Evolutionary conservation across 495 filamentous ascomycete species (phyloP).

Genomic region (Ramalina intermedia): DNA sequence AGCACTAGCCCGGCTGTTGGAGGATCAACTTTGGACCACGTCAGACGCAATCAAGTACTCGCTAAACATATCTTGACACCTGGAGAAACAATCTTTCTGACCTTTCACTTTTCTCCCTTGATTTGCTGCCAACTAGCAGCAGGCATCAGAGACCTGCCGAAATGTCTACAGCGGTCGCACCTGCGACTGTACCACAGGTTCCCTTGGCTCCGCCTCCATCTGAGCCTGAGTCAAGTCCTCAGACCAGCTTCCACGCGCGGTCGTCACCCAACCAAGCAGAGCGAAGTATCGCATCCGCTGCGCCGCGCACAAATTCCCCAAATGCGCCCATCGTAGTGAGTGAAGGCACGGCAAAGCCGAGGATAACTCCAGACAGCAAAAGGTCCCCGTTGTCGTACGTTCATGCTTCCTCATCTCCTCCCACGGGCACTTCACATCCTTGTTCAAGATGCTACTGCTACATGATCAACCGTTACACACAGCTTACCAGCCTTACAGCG

Average conservation of each 20-base stretch:
- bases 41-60: neutral
- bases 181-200: conserved; percentile 24
- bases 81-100: too few species aligned
- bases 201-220: conserved; percentile 33
- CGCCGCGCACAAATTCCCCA: conserved; percentile 11
- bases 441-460: conserved; percentile 9
- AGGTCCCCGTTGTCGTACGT: conserved; percentile 43
- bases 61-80: too few species aligned
- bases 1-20: neutral
- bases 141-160: neutral
- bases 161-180: conserved; percentile 41
- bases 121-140: neutral
- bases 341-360: conserved; percentile 28
- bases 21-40: neutral
- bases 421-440: neutral
- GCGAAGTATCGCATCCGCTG: conserved; percentile 15
- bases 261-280: conserved; percentile 17
- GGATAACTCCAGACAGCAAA: conserved; percentile 35
- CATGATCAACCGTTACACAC: conserved; percentile 1
- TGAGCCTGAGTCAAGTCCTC: conserved; percentile 34
- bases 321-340: conserved; percentile 14
- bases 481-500: conserved; percentile 15
- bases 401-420: neutral
- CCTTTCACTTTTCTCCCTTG: too few species aligned
- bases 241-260: conserved; percentile 27